A percentile compares a stretch with the other conserved stretches of the same genome.
Evolutionary conservation across 192 early-diverging fungal species (phyloP).

Genomic region (Geranomyces variabilis): DNA sequence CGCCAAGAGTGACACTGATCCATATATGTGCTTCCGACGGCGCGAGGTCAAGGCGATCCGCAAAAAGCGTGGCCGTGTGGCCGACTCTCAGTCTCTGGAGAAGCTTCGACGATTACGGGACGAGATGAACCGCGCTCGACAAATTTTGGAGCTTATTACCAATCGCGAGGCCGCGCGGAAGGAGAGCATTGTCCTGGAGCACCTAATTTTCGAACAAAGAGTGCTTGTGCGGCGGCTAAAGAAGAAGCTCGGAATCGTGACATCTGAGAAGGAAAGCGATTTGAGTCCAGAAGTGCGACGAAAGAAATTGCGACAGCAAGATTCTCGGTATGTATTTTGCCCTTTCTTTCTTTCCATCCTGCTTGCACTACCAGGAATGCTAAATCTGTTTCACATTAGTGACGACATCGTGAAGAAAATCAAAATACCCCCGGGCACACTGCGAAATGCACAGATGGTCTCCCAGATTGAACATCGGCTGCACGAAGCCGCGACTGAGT

Average conservation of each 20-base stretch:
- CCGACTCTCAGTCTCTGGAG: slow-evolving; percentile 84
- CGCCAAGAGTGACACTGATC: slow-evolving; percentile 75
- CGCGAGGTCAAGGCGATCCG: slow-evolving; percentile 87
- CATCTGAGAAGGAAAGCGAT: slow-evolving; percentile 54
- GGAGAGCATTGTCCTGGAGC: slow-evolving; percentile 75
- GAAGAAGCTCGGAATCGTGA: slow-evolving; percentile 67
- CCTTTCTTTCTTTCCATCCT: background rate
- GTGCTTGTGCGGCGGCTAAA: slow-evolving; percentile 65
- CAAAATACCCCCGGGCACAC: slow-evolving; percentile 61
- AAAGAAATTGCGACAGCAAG: slow-evolving; percentile 41
- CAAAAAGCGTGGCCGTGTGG: slow-evolving; percentile 71
- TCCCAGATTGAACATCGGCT: slow-evolving; percentile 53
- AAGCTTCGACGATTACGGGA: slow-evolving; percentile 78
- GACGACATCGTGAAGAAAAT: slow-evolving; percentile 51
- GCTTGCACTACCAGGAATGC: background rate
- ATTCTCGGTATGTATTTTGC: slow-evolving; percentile 37
- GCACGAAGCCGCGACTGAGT: slow-evolving; percentile 42
- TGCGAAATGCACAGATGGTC: slow-evolving; percentile 46
- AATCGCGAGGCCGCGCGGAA: slow-evolving; percentile 77
- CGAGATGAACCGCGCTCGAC: slow-evolving; percentile 76
- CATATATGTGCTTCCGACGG: slow-evolving; percentile 96
- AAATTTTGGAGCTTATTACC: slow-evolving; percentile 79
- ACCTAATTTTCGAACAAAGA: slow-evolving; percentile 74
- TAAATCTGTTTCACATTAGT: background rate
- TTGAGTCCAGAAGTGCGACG: slow-evolving; percentile 40